Evolutionary conservation across 2,329 filamentous ascomycete genomes (phyloP), one percentile per base, ranked within the genome.

Genomic region (Hypoxylon sp.): DNA sequence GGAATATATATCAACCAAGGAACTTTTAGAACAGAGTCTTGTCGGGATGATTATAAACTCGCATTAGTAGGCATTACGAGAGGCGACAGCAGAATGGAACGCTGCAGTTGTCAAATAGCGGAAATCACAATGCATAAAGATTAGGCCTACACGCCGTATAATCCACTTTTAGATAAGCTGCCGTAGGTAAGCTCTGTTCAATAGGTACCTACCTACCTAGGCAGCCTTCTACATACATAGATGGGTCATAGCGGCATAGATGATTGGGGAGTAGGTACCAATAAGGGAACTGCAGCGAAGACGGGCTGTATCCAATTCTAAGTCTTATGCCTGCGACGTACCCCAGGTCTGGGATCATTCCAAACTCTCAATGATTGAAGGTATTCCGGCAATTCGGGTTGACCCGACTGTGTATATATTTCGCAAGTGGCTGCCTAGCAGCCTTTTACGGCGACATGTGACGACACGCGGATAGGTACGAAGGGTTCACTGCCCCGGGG

Each of bases 401-500:
- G 28, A 14, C 36, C 16, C n/a, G n/a, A n/a, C n/a, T n/a, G n/a
- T n/a, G n/a, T n/a, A n/a, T n/a, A n/a, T n/a, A 26, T 30, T 44
- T 53, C 30, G 30, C 11, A 30, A 16, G 36, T 18, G 44, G 51
- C 50, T 53, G 24, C 36, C 36, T 53, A 20, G 18, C 33, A 30
- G 38, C 16, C 32, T 14, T 30, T 14, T 50, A 22, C 16, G 45
- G 24, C 26, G 30, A n/a, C 44, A 38, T 45, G 52, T 57, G 53
- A 57, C 40, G 52, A 36, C 40, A 55, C 36, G 40, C 26, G 30
- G 44, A 22, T 9, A 14, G 44, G 16, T 9, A 14, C 44, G 40
- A 16, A 32, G 28, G 42, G 14, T 58, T 66, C 59, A 66, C 58
- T 64, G 66, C 66, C 63, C 55, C 57, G 52, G 57, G 28, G 57